Evolutionary conservation across 192 early-diverging fungal species (phyloP).

Genomic region (Geranomyces variabilis): DNA sequence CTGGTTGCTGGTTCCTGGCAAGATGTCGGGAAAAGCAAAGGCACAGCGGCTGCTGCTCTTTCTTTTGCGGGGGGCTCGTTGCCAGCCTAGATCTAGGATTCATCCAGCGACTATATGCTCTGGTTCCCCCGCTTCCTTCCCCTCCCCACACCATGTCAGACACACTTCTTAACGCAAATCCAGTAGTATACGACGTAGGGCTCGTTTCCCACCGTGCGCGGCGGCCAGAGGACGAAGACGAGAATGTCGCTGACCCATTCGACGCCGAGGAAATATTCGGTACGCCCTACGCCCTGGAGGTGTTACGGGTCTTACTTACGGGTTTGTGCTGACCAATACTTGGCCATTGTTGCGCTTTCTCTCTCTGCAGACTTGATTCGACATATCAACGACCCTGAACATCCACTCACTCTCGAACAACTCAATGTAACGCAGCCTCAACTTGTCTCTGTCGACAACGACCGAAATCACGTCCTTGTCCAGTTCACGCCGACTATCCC

Average conservation of each 20-base stretch:
- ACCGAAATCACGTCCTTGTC: conserved; percentile 68
- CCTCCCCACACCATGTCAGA: conserved; percentile 6
- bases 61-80: too few species aligned
- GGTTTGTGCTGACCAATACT: background rate
- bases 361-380: conserved; percentile 75
- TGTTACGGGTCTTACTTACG: background rate
- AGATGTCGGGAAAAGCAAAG: too few species aligned
- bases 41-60: too few species aligned
- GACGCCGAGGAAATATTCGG: conserved; percentile 91
- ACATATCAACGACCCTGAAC: conserved; percentile 97
- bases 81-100: too few species aligned
- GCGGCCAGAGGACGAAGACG: conserved; percentile 69
- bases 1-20: too few species aligned
- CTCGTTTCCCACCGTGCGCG: conserved; percentile 43
- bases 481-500: conserved; percentile 97
- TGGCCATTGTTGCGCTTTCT: background rate
- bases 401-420: conserved; percentile 95
- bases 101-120: too few species aligned
- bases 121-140: too few species aligned
- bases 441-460: conserved; percentile 80
- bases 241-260: conserved; percentile 72
- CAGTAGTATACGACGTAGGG: conserved; percentile 73
- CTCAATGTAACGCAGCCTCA: conserved; percentile 89
- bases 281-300: conserved; percentile 21
- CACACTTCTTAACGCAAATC: conserved; percentile 72